Evolutionary conservation across 1,284 basidiomycete species (phyloP).

Genomic region (Ceratobasidium sp.): DNA sequence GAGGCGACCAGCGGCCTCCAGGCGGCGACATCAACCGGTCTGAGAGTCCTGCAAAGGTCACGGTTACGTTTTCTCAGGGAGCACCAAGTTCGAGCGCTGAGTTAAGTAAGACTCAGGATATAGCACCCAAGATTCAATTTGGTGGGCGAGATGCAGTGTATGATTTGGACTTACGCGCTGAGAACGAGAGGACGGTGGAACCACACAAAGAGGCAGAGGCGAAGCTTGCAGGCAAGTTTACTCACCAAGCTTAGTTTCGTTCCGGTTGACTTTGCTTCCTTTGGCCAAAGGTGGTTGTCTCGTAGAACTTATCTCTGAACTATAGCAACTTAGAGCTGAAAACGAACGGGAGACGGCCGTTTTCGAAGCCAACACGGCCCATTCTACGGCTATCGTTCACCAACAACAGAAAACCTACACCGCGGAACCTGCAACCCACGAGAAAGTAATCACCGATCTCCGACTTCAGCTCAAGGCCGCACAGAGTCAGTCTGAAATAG

Average conservation of each 20-base stretch:
- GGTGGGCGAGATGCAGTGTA: not conserved
- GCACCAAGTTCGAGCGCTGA: not conserved
- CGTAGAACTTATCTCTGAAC: not conserved
- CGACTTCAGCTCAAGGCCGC: conserved; percentile 15
- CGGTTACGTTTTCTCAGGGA: not conserved
- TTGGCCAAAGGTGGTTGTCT: not conserved
- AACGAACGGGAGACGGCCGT: not conserved
- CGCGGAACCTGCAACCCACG: not conserved
- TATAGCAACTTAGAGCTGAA: not conserved
- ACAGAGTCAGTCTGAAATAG: conserved; percentile 25
- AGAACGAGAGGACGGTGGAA: not conserved
- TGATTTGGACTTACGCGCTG: not conserved
- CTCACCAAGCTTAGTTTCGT: not conserved
- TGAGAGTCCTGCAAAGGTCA: conserved; percentile 12
- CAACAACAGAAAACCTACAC: conserved; percentile 10
- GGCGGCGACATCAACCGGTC: conserved; percentile 36
- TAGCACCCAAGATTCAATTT: not conserved
- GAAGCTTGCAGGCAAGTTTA: conserved; percentile 10
- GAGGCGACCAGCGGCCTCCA: not conserved
- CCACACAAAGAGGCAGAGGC: conserved; percentile 6
- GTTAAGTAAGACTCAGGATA: not conserved
- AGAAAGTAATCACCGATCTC: conserved; percentile 14
- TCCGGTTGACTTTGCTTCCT: not conserved
- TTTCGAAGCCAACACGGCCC: not conserved
- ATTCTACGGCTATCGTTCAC: not conserved